These are phyloP conservation scores for Aspergillus bertholletiae DNA, from an alignment of 495 filamentous ascomycete species.

Conservation along the genomic window DNA sequence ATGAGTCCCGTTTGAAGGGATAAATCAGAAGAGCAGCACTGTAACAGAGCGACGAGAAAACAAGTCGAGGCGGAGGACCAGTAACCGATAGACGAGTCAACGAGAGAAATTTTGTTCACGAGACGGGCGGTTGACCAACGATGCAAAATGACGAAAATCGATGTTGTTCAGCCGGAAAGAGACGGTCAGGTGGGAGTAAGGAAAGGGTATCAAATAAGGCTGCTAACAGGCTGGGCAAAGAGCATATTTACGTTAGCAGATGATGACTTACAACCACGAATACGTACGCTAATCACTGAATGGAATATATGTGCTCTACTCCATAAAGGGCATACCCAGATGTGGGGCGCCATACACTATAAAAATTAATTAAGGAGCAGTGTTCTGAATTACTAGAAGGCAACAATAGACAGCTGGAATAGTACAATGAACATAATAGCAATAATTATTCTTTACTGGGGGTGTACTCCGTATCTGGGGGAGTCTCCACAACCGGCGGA, in stretches of 20 bases:
- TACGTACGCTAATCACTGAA: not conserved
- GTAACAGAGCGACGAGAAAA: not conserved
- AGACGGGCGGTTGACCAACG: conserved; percentile 20
- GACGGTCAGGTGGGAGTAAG: conserved; percentile 22
- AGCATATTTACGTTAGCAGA: conserved; percentile 6
- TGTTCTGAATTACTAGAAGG: not conserved
- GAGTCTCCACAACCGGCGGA: not conserved
- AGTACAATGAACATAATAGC: too few species aligned
- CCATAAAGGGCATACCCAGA: not conserved
- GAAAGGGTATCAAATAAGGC: not conserved
- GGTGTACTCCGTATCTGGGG: too few species aligned
- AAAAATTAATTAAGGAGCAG: not conserved
- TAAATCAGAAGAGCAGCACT: conserved; percentile 2
- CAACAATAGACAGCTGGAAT: too few species aligned
- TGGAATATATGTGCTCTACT: not conserved
- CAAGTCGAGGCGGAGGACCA: not conserved
- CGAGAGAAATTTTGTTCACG: conserved; percentile 12
- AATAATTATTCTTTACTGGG: too few species aligned
- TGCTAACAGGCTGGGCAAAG: conserved; percentile 4
- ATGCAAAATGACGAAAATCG: conserved; percentile 28
- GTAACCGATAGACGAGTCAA: not conserved
- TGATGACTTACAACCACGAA: not conserved
- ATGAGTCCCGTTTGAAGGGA: conserved; percentile 1
- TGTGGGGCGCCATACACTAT: not conserved
- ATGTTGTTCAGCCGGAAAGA: conserved; percentile 11